Evolutionary conservation across 179 eudicot genomes (phyloP), one percentile per base, ranked within the genome.

Genomic region (Silene coronaria): DNA sequence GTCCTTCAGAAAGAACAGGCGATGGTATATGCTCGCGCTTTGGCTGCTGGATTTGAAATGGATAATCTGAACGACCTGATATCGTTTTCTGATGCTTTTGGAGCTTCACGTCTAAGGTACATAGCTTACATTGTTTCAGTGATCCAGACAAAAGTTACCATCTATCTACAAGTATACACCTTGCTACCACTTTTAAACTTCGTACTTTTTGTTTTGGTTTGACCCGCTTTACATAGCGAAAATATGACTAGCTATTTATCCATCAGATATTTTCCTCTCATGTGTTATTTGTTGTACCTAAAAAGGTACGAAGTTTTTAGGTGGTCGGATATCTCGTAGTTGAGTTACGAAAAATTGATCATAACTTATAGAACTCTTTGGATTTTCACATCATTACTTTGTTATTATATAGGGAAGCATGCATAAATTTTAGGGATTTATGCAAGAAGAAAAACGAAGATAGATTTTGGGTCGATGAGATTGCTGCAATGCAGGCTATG

Each of bases 21-120:
- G 51, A 92, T 92, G 97, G 96, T 87, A 30, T 91, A 85, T 80
- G 97, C 97, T 46, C 91, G 97, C 72, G 91, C 97, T 72, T 76
- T 91, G 70, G 94, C 89, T 45, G 93, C 92, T 71, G 97, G 96
- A 19, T 92, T 72, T 83, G 93, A 92, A 80, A 79, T 87, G 76
- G 91, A 89, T 74, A 76, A 81, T 72, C 77, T 91, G 74, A 86
- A 86, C 19, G 90, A 87, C 72, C 92, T 92, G 57, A 65, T 91
- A 55, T 77, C 77, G 46, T 92, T 92, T 76, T 78, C 92, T 60
- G 94, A 92, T 84, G 87, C 87, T 64, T 92, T 92, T 85, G 97
- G 92, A 72, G 96, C 96, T 77, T 74, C 88, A 34, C 97, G 97
- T 70, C 82, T 91, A 79, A 92, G 96, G 97, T 92, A 85, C 45